Conservation (phyloP, 2,329 filamentous ascomycete species). For the Ceratocystis colombiana region DNA sequence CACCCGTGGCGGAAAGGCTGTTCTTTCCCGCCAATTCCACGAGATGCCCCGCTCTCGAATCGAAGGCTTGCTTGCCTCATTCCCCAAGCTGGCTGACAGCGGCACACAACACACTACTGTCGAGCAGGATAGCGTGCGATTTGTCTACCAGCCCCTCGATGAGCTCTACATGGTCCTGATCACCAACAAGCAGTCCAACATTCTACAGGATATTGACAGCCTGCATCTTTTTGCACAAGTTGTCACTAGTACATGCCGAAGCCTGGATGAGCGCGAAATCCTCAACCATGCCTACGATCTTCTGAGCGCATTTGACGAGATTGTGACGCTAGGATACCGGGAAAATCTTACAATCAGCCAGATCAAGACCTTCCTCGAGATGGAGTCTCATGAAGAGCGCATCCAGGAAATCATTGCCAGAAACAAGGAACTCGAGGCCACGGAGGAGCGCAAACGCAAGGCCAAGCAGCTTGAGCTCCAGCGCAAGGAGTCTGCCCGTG, state of each 20-base stretch:
- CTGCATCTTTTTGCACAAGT: conserved; percentile 97
- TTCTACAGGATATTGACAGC: conserved; percentile 97
- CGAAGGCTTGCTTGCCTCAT: conserved; percentile 90
- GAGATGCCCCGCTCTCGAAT: conserved; percentile 96
- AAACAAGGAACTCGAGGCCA: conserved; percentile 97
- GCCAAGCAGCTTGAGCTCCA: conserved; percentile 98
- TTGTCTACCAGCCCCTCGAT: conserved; percentile 97
- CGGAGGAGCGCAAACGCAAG: conserved; percentile 95
- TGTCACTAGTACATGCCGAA: conserved; percentile 92
- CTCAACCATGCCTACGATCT: conserved; percentile 90
- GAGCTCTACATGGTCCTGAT: conserved; percentile 99
- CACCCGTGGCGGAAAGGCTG: conserved; percentile 94
- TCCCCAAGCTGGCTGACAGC: conserved; percentile 93
- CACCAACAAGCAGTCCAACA: conserved; percentile 98
- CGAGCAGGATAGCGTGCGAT: conserved; percentile 98
- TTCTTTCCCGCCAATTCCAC: conserved; percentile 93
- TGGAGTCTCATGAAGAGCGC: conserved; percentile 98
- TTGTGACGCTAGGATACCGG: conserved; percentile 88
- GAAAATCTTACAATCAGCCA: conserved; percentile 94
- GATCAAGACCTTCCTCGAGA: conserved; percentile 98
- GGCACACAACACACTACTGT: conserved; percentile 96
- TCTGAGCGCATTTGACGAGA: conserved; percentile 91
- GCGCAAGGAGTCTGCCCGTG: conserved; percentile 85
- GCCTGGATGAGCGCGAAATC: conserved; percentile 89
- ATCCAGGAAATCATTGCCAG: conserved; percentile 96